Evolutionary conservation across 2,329 filamentous ascomycete genomes (phyloP), one percentile per base, ranked within the genome.

Genomic region (Apiospora saccharicola): DNA sequence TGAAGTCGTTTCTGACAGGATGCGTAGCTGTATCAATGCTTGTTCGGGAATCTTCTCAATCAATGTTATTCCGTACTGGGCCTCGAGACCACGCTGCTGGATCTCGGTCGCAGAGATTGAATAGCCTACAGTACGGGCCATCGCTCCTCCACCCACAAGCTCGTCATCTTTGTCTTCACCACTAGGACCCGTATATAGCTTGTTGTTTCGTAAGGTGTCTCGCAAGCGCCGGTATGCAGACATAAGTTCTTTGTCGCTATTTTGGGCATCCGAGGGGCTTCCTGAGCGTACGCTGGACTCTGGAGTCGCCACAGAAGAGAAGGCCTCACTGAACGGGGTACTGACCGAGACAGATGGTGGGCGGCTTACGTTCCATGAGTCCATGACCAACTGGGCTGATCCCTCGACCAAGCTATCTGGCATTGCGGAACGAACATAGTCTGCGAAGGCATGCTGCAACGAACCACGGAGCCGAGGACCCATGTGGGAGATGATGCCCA

Each of bases 91-190:
- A 77, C 96, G 92, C 80, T 98, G 95, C 75, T 95, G 92, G 75
- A 98, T 98, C 83, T 99, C 96, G 4, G 94, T 91, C 0, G 95
- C 91, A 12, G 95, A 92, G 72, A 99, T 95, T 0, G 95, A 96
- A 80, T 91, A 94, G 1, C 94, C 96, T 19, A 98, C 90, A 1
- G 90, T 86, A 72, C 87, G 87, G 19, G 91, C 88, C 14, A 95
- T 82, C 1, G 88, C 87, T 76, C 93, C 91, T 72, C 88, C 89
- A 30, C 81, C 83, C 71, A 82, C 83, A 6, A 92, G 80, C 71
- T 89, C 85, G 69, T 86, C 84, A 22, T 78, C 77, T 51, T 78
- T 79, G 67, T 79, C 79, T 51, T 82, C 77, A 53, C 74, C 68
- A 26, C 74, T 75, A 73, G 74, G 34, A 2, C 75, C 76, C 74